A percentile compares a stretch with the other conserved stretches of the same genome.
Conservation (phyloP, 805 yeast genomes). For the Metschnikowia proteae region DNA sequence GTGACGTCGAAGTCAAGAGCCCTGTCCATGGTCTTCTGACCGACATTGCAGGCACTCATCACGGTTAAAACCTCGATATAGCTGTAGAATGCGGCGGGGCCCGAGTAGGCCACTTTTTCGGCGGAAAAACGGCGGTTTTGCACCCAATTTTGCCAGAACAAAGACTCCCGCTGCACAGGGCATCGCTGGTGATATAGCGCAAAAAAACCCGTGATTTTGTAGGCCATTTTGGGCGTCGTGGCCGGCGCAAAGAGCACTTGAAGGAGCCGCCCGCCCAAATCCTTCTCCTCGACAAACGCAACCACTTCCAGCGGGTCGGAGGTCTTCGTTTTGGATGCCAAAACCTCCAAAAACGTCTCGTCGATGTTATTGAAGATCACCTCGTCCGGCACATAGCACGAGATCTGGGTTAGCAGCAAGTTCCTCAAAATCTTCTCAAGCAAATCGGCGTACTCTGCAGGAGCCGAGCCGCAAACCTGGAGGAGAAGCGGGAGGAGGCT, state of each 20-base stretch:
- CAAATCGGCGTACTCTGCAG: conserved; percentile 4
- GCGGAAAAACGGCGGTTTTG: neutral
- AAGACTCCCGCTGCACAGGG: neutral
- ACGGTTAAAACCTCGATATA: neutral
- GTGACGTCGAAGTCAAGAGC: neutral
- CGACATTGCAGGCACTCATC: neutral
- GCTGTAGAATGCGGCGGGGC: neutral
- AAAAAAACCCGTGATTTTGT: neutral
- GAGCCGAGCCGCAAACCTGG: conserved; percentile 2
- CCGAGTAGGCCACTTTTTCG: neutral
- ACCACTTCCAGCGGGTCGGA: neutral
- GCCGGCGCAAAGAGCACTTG: neutral
- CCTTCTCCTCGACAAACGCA: neutral
- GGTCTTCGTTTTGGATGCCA: neutral
- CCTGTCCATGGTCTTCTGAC: neutral
- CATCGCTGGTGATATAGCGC: neutral
- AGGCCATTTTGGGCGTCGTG: neutral
- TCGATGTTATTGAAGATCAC: neutral
- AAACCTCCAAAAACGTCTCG: neutral
- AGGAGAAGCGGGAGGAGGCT: conserved; percentile 10
- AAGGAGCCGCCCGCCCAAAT: neutral
- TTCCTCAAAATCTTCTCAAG: conserved; percentile 7
- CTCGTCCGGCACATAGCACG: conserved; percentile 8
- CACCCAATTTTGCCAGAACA: neutral
- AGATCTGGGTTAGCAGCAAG: conserved; percentile 7